phyloP scores from a whole-genome alignment of 805 yeast species.

The Diddensiella transvaalensis region DNA sequence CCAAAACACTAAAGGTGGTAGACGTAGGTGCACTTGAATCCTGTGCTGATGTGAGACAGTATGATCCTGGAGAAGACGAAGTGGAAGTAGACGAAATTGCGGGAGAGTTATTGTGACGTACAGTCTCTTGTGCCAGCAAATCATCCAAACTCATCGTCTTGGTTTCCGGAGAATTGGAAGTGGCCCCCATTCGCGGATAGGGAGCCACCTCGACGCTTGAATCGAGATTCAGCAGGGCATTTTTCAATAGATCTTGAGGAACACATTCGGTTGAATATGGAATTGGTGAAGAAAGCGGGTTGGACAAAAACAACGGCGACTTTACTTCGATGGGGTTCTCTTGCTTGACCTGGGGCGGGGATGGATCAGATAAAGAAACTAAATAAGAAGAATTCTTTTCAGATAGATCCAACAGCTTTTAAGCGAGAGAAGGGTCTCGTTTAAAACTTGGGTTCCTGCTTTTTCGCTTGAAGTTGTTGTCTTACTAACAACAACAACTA shows the following conservation, averaged over 20 bases:
- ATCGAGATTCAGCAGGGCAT: not conserved
- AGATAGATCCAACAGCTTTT: conserved; percentile 11
- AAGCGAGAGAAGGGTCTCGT: not conserved
- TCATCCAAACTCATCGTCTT: conserved; percentile 1
- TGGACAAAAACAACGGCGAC: not conserved
- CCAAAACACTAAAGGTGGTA: not conserved
- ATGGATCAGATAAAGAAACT: conserved; percentile 8
- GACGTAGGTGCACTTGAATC: conserved; percentile 1
- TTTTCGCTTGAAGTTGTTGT: conserved; percentile 1
- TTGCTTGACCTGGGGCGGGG: conserved; percentile 4
- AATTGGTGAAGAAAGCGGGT: conserved; percentile 1
- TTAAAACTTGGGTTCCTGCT: not conserved
- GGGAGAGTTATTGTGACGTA: no score
- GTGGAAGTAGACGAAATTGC: not conserved
- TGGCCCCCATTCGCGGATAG: not conserved
- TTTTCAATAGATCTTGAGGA: not conserved
- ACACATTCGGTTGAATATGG: not conserved
- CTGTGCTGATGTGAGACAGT: not conserved
- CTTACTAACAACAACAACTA: not conserved
- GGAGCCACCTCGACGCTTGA: conserved; percentile 1
- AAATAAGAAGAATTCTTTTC: conserved; percentile 8
- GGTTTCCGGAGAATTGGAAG: not conserved
- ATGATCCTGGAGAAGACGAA: conserved; percentile 1
- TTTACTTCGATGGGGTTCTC: conserved; percentile 1
- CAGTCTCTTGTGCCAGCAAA: not conserved